Evolutionary conservation across 2,329 filamentous ascomycete species (phyloP), one percentile per base, ranked within the genome.

Genomic region (Aureobasidium lini): DNA sequence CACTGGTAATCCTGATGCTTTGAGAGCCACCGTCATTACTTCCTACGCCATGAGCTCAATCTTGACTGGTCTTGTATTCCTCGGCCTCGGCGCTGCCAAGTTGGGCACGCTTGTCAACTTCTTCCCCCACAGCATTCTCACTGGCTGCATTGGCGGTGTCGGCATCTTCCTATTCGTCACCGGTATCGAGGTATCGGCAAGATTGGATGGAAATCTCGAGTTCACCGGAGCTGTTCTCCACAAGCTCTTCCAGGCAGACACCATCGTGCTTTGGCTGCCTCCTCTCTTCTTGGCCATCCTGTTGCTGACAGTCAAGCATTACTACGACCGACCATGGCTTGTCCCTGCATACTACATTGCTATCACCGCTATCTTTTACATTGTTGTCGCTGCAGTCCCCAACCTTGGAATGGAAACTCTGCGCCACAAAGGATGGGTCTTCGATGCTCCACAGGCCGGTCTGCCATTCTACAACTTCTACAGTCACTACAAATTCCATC

Each of bases 391-490:
- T 29, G 82, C 82, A 1, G 77, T 93, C 7, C 83, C 90, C 48
- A 79, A 80, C 16, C 76, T 95, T 53, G 78, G 88, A 42, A 79
- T 90, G 61, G 79, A 83, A 39, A 78, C 78, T 11, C 75, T 97
- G 46, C 86, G 91, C 57, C 73, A 82, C 9, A 77, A 80, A 50
- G 94, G 94, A 16, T 99, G 94, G 94, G 88, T 97, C 10, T 99
- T 99, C 67, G 83, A 90, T 66, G 88, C 88, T 0, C 93, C 94
- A 1, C 87, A 88, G 47, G 86, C 87, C 9, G 88, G 84, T 11
- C 90, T 95, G 66, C 91, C 94, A 0, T 99, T 95, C 84, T 99
- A 94, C 83, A 91, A 94, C 70, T 99, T 99, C 68, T 99, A 96
- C 75, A 95, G 90, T 0, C 82, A 97, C 49, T 99, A 96, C 74